Evolutionary conservation across 495 filamentous ascomycete genomes (phyloP).

Genomic region (Xylaria palmicola): DNA sequence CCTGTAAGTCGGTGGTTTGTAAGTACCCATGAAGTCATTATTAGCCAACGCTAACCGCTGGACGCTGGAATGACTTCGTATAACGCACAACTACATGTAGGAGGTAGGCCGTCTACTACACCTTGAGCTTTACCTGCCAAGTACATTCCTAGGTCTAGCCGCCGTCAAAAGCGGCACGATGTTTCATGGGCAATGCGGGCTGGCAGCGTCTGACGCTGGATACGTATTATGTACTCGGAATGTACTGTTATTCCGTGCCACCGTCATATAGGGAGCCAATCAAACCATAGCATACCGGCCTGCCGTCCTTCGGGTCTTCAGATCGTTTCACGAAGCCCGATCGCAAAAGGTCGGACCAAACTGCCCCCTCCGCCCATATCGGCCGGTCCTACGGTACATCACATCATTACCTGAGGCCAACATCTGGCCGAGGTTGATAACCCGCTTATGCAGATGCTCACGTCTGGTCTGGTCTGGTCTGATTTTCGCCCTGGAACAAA

Average conservation of each 20-base stretch:
- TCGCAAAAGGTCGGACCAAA: neutral
- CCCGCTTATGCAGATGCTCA: no score
- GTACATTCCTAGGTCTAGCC: slow-evolving; percentile 5
- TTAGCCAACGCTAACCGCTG: neutral
- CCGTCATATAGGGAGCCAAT: neutral
- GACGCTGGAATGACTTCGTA: neutral
- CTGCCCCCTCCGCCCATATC: neutral
- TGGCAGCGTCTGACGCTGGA: neutral
- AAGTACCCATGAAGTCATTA: neutral
- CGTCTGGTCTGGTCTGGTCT: neutral
- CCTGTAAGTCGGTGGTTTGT: no score
- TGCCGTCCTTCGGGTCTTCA: neutral
- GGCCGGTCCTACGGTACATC: neutral
- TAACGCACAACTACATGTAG: neutral
- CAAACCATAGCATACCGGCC: neutral
- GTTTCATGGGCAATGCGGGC: neutral
- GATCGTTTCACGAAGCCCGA: slow-evolving; percentile 9
- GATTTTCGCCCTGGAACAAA: neutral
- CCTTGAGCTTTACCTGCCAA: no score
- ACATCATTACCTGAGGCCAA: neutral
- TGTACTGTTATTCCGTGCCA: neutral
- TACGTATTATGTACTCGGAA: neutral
- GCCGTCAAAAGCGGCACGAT: neutral
- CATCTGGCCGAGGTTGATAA: neutral
- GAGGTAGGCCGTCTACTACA: neutral